Evolutionary conservation across 202 grass and related monocot species (phyloP).

Genomic region (Brachypodium distachyon): DNA sequence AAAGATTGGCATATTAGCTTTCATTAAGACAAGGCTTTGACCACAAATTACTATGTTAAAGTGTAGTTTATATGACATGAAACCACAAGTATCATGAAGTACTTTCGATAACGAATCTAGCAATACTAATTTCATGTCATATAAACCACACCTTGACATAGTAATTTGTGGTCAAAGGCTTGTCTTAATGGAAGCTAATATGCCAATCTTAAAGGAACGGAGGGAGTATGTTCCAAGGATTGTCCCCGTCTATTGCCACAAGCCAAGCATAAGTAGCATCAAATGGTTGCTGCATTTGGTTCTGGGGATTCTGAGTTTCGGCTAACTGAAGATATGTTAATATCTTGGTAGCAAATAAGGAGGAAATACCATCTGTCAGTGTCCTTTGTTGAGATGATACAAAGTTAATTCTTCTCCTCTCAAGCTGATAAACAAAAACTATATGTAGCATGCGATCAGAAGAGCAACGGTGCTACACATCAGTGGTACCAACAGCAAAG

Average conservation of each 20-base stretch:
- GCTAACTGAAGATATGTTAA: not conserved
- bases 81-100: too few relatives aligned
- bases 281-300: not conserved
- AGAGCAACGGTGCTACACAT: not conserved
- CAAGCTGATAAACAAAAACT: not conserved
- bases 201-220: too few relatives aligned
- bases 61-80: too few relatives aligned
- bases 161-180: too few relatives aligned
- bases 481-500: not conserved
- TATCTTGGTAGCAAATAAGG: not conserved
- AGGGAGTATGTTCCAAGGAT: not conserved
- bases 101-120: too few relatives aligned
- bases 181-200: too few relatives aligned
- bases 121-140: too few relatives aligned
- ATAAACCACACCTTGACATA: too few relatives aligned
- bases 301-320: not conserved
- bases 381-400: not conserved
- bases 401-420: not conserved
- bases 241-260: too few relatives aligned
- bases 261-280: not conserved
- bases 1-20: too few relatives aligned
- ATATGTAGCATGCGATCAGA: not conserved
- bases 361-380: not conserved
- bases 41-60: too few relatives aligned
- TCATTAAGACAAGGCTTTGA: too few relatives aligned